Conservation (phyloP, 2,329 filamentous ascomycete genomes). For the Beauveria sp. region DNA sequence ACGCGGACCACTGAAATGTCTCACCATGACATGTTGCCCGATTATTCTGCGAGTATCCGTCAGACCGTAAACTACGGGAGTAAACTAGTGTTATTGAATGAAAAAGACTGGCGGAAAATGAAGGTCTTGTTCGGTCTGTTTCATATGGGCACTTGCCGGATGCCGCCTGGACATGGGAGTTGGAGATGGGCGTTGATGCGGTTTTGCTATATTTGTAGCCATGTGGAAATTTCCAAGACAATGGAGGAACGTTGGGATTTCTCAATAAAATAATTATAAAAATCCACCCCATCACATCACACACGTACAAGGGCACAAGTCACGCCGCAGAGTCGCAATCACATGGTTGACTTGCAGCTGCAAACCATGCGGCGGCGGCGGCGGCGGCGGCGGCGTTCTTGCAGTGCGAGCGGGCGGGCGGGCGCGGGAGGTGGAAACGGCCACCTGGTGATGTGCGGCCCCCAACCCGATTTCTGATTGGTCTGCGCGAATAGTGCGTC, state of each 20-base stretch:
- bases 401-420: not conserved
- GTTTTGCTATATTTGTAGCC: not conserved
- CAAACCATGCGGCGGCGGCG: not conserved
- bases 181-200: not conserved
- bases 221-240: not conserved
- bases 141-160: not conserved
- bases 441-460: not conserved
- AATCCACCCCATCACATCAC: not conserved
- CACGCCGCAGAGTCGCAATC: slow-evolving; percentile 2
- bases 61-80: too few species aligned
- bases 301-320: not conserved
- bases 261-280: not conserved
- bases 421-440: not conserved
- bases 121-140: not conserved
- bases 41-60: not conserved
- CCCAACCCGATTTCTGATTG: not conserved
- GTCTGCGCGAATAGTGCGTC: not conserved
- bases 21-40: slow-evolving; percentile 2
- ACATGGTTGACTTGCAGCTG: slow-evolving; percentile 4
- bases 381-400: not conserved
- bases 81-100: not conserved
- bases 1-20: slow-evolving; percentile 5
- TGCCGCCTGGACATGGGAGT: not conserved
- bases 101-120: too few species aligned
- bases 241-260: not conserved